These are phyloP conservation scores for Dryas octopetala DNA, from an alignment of 306 rosid genomes.

Conservation along the genomic window DNA sequence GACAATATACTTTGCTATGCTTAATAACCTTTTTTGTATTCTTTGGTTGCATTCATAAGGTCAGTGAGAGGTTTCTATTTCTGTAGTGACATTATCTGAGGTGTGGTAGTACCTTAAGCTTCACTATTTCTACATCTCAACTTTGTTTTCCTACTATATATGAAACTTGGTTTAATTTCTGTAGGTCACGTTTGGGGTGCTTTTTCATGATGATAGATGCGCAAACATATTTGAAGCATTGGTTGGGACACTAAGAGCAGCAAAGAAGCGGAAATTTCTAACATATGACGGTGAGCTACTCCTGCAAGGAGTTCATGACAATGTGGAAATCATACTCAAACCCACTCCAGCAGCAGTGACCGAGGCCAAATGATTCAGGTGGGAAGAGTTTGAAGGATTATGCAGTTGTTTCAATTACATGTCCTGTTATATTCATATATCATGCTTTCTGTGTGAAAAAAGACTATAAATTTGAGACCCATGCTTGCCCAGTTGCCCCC, in stretches of 20 bases:
- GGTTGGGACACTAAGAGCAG: conserved; percentile 92
- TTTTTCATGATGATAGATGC: conserved; percentile 77
- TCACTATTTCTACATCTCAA: not conserved
- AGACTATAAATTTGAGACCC: not conserved
- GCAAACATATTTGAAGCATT: conserved; percentile 93
- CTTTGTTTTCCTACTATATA: not conserved
- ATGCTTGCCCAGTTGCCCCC: not conserved
- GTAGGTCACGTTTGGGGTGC: conserved; percentile 84
- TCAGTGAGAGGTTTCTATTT: not conserved
- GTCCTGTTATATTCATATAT: not conserved
- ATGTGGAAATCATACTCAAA: conserved; percentile 78
- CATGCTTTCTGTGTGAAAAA: conserved; percentile 1
- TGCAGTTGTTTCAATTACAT: not conserved
- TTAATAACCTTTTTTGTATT: not conserved
- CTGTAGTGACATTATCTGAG: not conserved
- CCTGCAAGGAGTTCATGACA: conserved; percentile 95
- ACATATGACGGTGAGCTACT: conserved; percentile 83
- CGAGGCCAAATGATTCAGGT: conserved; percentile 33
- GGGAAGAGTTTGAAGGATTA: conserved; percentile 22
- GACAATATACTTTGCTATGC: not conserved
- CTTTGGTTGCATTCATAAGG: not conserved
- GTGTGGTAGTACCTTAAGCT: not conserved
- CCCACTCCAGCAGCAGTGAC: conserved; percentile 33
- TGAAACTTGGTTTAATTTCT: not conserved
- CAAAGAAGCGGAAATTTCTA: conserved; percentile 67